A percentile compares a stretch with the other conserved stretches of the same genome.
These are phyloP conservation scores for Peronospora belbahrii DNA, from an alignment of 352 stramenopile genomes.

Conservation along the genomic window DNA sequence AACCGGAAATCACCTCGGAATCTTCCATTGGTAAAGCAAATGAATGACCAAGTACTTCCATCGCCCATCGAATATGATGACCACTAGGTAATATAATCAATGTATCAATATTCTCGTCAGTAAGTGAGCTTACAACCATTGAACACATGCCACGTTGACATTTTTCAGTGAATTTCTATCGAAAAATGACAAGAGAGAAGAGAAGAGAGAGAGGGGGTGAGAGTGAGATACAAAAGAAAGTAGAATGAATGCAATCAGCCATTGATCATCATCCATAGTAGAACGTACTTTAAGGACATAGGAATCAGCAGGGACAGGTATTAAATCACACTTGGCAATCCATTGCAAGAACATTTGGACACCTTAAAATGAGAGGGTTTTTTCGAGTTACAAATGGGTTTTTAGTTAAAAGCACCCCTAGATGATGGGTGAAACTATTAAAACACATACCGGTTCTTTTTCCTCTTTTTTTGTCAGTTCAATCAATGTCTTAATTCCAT, in stretches of 20 bases:
- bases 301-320: constrained; percentile 53
- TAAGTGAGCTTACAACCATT: constrained; percentile 71
- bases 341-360: constrained; percentile 88
- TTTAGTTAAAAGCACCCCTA: no score
- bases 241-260: no score
- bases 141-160: constrained; percentile 79
- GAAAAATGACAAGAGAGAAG: neutral
- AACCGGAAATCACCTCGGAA: constrained; percentile 69
- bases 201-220: no score
- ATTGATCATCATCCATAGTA: no score
- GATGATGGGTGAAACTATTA: neutral
- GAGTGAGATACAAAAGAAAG: no score
- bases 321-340: constrained; percentile 84
- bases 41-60: constrained; percentile 80
- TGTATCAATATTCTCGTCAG: constrained; percentile 40
- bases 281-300: constrained; percentile 74
- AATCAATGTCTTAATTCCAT: constrained; percentile 20
- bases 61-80: constrained; percentile 78
- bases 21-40: constrained; percentile 84
- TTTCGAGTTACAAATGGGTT: no score
- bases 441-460: neutral
- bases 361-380: no score
- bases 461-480: neutral
- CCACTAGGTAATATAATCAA: constrained; percentile 49
- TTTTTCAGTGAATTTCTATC: constrained; percentile 82